phyloP scores from a whole-genome alignment of 768 basidiomycete species.

The Tephrocybe sp. region DNA sequence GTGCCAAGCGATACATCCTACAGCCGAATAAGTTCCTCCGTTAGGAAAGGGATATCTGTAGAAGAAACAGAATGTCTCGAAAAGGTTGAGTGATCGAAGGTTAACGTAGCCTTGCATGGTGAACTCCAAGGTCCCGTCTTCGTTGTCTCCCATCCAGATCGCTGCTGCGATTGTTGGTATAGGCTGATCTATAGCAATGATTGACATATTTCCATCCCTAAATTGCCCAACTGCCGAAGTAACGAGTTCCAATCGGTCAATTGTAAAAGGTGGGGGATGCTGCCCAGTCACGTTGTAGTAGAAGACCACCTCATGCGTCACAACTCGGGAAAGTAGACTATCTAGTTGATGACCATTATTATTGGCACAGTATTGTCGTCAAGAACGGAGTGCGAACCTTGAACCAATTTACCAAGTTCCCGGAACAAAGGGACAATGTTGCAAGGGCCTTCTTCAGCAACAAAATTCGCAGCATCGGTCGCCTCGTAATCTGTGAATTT shows the following conservation, averaged over 20 bases:
- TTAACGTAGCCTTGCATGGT: too few relatives aligned
- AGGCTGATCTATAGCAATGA: slow-evolving; percentile 1
- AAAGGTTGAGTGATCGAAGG: neutral
- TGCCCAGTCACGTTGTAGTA: neutral
- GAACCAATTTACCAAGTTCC: neutral
- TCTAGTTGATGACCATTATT: neutral
- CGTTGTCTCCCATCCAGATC: neutral
- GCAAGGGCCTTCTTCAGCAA: neutral
- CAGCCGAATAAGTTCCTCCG: neutral
- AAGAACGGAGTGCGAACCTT: neutral
- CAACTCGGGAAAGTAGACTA: neutral
- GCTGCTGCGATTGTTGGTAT: neutral
- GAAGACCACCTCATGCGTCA: neutral
- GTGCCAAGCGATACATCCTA: slow-evolving; percentile 1
- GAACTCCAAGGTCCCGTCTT: too few relatives aligned
- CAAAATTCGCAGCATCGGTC: neutral
- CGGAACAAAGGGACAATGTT: neutral
- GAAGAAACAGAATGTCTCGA: neutral
- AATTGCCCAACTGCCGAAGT: neutral
- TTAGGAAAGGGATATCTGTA: neutral
- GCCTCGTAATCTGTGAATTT: neutral
- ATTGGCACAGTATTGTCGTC: too few relatives aligned
- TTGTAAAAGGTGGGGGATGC: neutral
- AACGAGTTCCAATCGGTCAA: neutral
- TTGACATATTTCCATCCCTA: neutral